phyloP scores from a whole-genome alignment of 169 alveolate genomes.

The Eimeria acervulina region DNA sequence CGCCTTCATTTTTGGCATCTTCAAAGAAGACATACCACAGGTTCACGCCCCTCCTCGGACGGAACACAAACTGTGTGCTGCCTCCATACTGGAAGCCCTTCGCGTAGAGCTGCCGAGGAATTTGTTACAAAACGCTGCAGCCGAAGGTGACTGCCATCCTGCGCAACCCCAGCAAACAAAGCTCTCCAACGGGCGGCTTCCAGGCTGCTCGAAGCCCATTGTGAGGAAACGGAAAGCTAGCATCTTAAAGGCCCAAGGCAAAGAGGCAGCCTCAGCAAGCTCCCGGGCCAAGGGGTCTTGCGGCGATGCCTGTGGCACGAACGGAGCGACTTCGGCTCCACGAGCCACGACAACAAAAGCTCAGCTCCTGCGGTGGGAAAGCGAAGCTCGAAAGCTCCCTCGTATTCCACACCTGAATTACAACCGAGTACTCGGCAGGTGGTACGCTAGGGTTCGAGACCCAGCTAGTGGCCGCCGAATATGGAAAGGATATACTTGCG shows the following conservation, averaged over 20 bases:
- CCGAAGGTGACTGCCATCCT: background rate
- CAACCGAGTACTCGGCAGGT: constrained; percentile 83
- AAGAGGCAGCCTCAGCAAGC: constrained; percentile 14
- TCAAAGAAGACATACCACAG: constrained; percentile 32
- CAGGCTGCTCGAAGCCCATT: constrained; percentile 41
- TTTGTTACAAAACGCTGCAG: constrained; percentile 63
- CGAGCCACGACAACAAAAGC: constrained; percentile 78
- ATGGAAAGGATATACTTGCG: constrained; percentile 84
- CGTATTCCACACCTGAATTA: constrained; percentile 81
- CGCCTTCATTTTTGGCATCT: constrained; percentile 5
- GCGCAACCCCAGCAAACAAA: background rate
- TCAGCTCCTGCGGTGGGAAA: constrained; percentile 81
- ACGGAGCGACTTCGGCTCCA: constrained; percentile 61
- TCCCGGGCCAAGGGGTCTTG: background rate
- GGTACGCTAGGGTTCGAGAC: constrained; percentile 83
- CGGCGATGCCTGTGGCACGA: constrained; percentile 37
- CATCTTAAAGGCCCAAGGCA: constrained; percentile 49
- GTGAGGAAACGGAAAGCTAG: constrained; percentile 69
- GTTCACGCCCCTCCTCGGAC: background rate
- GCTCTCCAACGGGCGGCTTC: constrained; percentile 33
- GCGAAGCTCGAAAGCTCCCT: constrained; percentile 78
- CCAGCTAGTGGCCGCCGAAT: constrained; percentile 80
- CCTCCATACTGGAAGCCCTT: constrained; percentile 69
- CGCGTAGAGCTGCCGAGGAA: constrained; percentile 71
- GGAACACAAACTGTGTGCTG: constrained; percentile 15